Conservation (phyloP, 305 asterid genomes). For the Caryopteris hybrid region DNA sequence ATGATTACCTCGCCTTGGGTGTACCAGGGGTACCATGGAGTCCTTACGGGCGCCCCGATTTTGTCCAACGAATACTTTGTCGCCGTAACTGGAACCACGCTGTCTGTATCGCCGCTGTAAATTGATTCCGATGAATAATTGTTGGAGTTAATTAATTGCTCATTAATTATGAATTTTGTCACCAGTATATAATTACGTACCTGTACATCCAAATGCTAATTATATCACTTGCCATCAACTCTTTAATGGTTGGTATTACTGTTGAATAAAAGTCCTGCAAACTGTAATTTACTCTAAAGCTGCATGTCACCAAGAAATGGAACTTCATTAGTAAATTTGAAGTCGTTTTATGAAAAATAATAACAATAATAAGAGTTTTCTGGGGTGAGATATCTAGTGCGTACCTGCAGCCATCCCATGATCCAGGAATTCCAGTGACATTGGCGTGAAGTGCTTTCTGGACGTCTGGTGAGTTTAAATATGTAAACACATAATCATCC, state of each 20-base stretch:
- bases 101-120: constrained; percentile 43
- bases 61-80: constrained; percentile 36
- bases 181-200: no score
- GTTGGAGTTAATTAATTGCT: background rate
- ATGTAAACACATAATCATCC: constrained; percentile 14
- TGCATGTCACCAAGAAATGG: constrained; percentile 9
- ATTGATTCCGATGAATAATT: background rate
- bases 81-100: constrained; percentile 40
- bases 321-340: no score
- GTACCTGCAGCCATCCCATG: constrained; percentile 41
- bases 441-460: constrained; percentile 45
- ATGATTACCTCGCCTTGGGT: constrained; percentile 34
- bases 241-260: constrained; percentile 35
- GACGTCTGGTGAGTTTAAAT: constrained; percentile 38
- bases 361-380: no score
- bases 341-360: no score
- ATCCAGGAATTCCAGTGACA: constrained; percentile 27
- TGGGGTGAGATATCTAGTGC: no score
- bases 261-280: constrained; percentile 25
- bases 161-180: no score
- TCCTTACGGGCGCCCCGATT: constrained; percentile 25
- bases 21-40: constrained; percentile 55
- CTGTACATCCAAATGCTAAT: constrained; percentile 46
- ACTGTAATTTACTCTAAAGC: background rate
- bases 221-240: constrained; percentile 35